These are phyloP conservation scores for Cercospora beticola DNA, from an alignment of 2,329 filamentous ascomycete genomes.

Conservation along the genomic window DNA sequence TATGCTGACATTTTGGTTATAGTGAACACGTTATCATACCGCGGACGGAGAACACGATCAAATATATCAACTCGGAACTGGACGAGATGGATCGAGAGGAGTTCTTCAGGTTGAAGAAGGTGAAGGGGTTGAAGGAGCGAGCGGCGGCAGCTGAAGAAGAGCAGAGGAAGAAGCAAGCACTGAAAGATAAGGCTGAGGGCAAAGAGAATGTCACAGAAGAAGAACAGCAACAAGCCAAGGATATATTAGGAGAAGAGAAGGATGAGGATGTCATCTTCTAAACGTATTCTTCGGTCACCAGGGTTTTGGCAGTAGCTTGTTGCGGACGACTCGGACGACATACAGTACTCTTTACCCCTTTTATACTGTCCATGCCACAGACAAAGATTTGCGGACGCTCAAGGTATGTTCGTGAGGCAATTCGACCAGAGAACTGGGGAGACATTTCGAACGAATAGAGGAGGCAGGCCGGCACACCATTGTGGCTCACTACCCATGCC, in stretches of 20 bases:
- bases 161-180: constrained; percentile 30
- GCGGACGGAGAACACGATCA: constrained; percentile 98
- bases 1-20: constrained; percentile 25
- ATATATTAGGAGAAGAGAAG: constrained; percentile 40
- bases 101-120: constrained; percentile 96
- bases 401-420: background rate
- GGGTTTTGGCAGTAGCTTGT: background rate
- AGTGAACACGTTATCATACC: constrained; percentile 95
- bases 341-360: background rate
- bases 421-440: background rate
- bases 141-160: constrained; percentile 45
- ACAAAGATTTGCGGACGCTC: background rate
- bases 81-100: constrained; percentile 97
- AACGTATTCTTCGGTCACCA: background rate
- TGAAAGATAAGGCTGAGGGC: constrained; percentile 18
- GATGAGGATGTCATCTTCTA: constrained; percentile 36
- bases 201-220: constrained; percentile 35
- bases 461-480: background rate
- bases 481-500: background rate
- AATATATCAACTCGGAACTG: constrained; percentile 98
- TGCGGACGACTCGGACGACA: background rate
- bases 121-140: constrained; percentile 68
- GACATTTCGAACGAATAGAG: background rate
- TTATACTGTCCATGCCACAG: background rate
- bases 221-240: constrained; percentile 28